Evolutionary conservation across 306 rosid species (phyloP), one percentile per base, ranked within the genome.

Genomic region (Prunus mume): DNA sequence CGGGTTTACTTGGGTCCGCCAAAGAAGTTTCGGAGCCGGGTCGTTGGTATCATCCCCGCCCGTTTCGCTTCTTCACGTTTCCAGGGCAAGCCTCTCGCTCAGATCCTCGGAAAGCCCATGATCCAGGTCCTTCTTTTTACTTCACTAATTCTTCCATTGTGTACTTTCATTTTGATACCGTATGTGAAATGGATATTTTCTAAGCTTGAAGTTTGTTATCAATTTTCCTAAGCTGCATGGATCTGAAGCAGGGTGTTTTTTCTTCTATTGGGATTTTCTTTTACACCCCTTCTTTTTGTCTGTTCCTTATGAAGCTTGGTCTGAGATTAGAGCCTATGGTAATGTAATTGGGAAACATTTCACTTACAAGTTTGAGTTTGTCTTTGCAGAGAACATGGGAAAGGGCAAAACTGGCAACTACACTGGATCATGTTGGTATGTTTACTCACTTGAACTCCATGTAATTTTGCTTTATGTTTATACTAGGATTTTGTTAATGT

Each of bases 31-130:
- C 96, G 98, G 79, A 92, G 79, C 77, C 91, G 97, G 78, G 98
- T 92, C 17, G 83, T 95, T 11, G 98, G 97, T 2, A 89, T 95
- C 58, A 95, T 95, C 78, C 98, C 98, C 46, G 97, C 98, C 66
- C 93, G 98, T 30, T 92, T 82, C 68, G 98, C 97, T 66, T 95
- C 98, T 0, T 86, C 98, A 0, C 86, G 98, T 5, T 92, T 95
- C 45, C 34, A 73, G 70, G 98, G 98, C 77, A 95, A 95, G 83
- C 97, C 98, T 81, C 91, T 95, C 12, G 89, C 86, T 80, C 85
- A 83, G 32, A 95, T 95, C 79, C 98, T 95, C 60, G 98, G 98
- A 47, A 95, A 92, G 82, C 97, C 98, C 77, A 95, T 95, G 97
- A 95, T 95, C 81, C 98, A 95, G 98, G 97, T 92, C 1, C 50